These are phyloP conservation scores for Fragosphaeria purpurea DNA, from an alignment of 2,329 filamentous ascomycete genomes.

Conservation along the genomic window DNA sequence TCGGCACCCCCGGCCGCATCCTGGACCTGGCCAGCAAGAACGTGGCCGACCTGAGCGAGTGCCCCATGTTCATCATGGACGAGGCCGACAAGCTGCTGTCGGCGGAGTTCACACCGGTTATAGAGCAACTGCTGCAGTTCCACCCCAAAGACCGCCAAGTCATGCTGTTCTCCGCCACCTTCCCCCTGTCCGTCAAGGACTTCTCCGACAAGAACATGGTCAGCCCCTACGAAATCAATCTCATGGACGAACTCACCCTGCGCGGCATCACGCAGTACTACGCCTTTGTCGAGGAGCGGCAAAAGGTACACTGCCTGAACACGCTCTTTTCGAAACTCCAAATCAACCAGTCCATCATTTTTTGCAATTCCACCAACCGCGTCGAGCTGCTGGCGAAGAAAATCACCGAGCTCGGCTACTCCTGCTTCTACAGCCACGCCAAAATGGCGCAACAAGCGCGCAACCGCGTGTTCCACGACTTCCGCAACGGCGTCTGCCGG, in stretches of 20 bases:
- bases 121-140: slow-evolving; percentile 90
- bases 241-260: slow-evolving; percentile 98
- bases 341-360: slow-evolving; percentile 99
- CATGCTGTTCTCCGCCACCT: slow-evolving; percentile 98
- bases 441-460: slow-evolving; percentile 95
- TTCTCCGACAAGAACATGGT: slow-evolving; percentile 99
- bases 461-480: slow-evolving; percentile 98
- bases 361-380: slow-evolving; percentile 98
- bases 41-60: slow-evolving; percentile 91
- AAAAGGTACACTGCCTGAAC: slow-evolving; percentile 98
- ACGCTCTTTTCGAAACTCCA: slow-evolving; percentile 98
- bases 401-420: slow-evolving; percentile 97
- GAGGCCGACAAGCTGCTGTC: slow-evolving; percentile 97
- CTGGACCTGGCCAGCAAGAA: slow-evolving; percentile 93
- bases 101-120: slow-evolving; percentile 91
- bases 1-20: slow-evolving; percentile 93
- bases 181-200: slow-evolving; percentile 91
- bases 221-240: slow-evolving; percentile 94
- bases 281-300: slow-evolving; percentile 97
- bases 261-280: slow-evolving; percentile 99
- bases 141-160: slow-evolving; percentile 96
- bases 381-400: slow-evolving; percentile 98
- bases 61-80: slow-evolving; percentile 98
- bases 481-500: slow-evolving; percentile 93
- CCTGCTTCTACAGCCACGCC: slow-evolving; percentile 98